Evolutionary conservation across 1,284 basidiomycete genomes (phyloP), one percentile per base, ranked within the genome.

Genomic region (Apiotrichum veenhuisii): DNA sequence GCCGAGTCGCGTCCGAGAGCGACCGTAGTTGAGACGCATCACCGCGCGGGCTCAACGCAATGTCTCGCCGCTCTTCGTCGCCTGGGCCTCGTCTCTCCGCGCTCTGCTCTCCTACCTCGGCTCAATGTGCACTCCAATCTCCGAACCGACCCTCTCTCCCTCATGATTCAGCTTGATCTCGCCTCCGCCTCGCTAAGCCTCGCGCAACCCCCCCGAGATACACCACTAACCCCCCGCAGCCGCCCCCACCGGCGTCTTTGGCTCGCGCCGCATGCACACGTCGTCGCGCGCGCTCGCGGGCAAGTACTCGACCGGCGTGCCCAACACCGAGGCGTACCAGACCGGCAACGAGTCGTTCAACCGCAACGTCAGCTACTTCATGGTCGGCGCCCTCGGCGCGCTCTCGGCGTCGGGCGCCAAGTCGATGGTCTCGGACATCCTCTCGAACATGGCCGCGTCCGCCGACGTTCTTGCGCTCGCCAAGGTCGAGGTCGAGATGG

Each of bases 401-500:
- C 84, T 99, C 74, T 85, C 91, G 64, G 96, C 96, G 56, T 90
- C 91, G 22, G 91, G 87, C 63, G 95, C 94, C 70, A 96, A 98
- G 80, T 91, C 91, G 43, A 87, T 88, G 65, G 87, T 98, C 62
- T 85, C 91, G 64, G 95, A 97, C 78, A 95, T 98, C 81, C 82
- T 99, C 59, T 84, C 89, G 69, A 94, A 92, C 65, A 94, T 99
- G 91, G 84, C 89, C 58, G 96, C 96, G 22, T 97, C 95, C 46
- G 93, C 94, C 37, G 96, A 99, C 76, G 95, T 99, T 49, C 85
- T 98, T 68, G 96, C 96, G 51, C 84, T 98, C 65, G 96, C 96
- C 67, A 98, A 98, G 82, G 91, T 98, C 62, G 96, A 99, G 80
- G 86, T 99, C 62, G 93, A 95, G 57, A 86, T 98, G 70, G 80